A percentile compares a stretch with the other conserved stretches of the same genome.
These are phyloP conservation scores for Teratosphaeria destructans DNA, from an alignment of 2,329 filamentous ascomycete species.

Conservation along the genomic window DNA sequence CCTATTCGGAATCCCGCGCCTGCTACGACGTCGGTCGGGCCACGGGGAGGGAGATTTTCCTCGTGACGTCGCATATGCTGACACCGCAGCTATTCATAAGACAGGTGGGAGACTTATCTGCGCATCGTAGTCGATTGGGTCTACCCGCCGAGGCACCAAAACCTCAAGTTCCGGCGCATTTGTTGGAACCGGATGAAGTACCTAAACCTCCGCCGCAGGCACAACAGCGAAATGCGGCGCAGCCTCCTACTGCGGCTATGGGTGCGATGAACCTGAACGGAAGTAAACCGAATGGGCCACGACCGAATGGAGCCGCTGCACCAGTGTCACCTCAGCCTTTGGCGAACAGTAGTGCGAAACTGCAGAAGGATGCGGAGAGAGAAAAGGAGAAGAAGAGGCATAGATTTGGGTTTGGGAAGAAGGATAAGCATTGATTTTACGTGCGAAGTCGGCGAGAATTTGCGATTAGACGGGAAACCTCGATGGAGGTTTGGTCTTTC, in stretches of 20 bases:
- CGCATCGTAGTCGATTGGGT: slow-evolving; percentile 63
- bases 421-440: neutral
- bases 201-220: slow-evolving; percentile 38
- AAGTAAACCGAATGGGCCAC: neutral
- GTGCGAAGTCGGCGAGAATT: neutral
- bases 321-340: slow-evolving; percentile 16
- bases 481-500: neutral
- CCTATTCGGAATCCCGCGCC: slow-evolving; percentile 76
- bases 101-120: slow-evolving; percentile 69
- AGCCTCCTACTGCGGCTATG: slow-evolving; percentile 47
- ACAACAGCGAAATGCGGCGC: slow-evolving; percentile 20
- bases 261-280: slow-evolving; percentile 43
- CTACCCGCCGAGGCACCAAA: slow-evolving; percentile 72
- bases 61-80: slow-evolving; percentile 86
- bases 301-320: slow-evolving; percentile 11
- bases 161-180: slow-evolving; percentile 71
- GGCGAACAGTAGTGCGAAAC: slow-evolving; percentile 23
- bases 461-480: too few species aligned
- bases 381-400: slow-evolving; percentile 39
- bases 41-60: slow-evolving; percentile 70
- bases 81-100: slow-evolving; percentile 73
- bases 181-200: slow-evolving; percentile 63
- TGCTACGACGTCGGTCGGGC: slow-evolving; percentile 78
- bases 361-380: slow-evolving; percentile 49
- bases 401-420: slow-evolving; percentile 23